Conservation (phyloP, 2,329 filamentous ascomycete genomes). For the Elsinoe perseae region DNA sequence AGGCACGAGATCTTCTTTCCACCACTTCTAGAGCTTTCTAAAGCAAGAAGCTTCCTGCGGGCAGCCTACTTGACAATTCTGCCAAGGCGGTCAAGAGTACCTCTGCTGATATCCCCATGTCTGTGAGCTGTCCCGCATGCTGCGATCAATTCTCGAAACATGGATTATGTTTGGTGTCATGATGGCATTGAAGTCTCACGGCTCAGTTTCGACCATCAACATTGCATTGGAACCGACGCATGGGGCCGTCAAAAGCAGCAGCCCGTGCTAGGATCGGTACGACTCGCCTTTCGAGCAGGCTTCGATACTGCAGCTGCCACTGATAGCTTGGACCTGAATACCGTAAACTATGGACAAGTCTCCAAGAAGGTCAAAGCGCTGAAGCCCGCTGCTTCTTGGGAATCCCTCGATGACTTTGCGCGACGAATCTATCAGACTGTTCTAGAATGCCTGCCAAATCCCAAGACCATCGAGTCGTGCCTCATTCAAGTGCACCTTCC, state of each 20-base stretch:
- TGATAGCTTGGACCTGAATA: slow-evolving; percentile 60
- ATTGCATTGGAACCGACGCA: slow-evolving; percentile 53
- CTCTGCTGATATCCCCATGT: too few relatives aligned
- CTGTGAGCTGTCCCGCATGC: too few relatives aligned
- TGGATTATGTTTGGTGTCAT: slow-evolving; percentile 14
- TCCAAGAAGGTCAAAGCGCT: slow-evolving; percentile 51
- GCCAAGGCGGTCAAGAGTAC: slow-evolving; percentile 11
- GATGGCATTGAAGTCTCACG: slow-evolving; percentile 51
- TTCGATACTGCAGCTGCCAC: slow-evolving; percentile 52
- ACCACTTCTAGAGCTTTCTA: slow-evolving; percentile 15
- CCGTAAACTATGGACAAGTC: slow-evolving; percentile 66
- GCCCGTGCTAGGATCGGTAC: slow-evolving; percentile 54
- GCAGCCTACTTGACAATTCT: slow-evolving; percentile 9
- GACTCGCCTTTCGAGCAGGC: slow-evolving; percentile 46
- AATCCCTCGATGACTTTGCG: slow-evolving; percentile 13
- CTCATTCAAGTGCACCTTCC: slow-evolving; percentile 45
- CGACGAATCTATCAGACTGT: slow-evolving; percentile 15
- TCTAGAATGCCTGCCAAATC: slow-evolving; percentile 12
- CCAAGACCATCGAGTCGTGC: slow-evolving; percentile 13
- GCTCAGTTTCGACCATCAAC: slow-evolving; percentile 46
- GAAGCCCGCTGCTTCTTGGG: slow-evolving; percentile 9
- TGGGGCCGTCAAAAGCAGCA: slow-evolving; percentile 60
- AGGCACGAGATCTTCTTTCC: background rate
- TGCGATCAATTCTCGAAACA: background rate
- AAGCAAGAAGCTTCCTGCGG: background rate